Percentiles rank a stretch among this genome's conserved stretches.
phyloP scores from a whole-genome alignment of 2,329 filamentous ascomycete genomes.

The Taxawa tesnikishii region DNA sequence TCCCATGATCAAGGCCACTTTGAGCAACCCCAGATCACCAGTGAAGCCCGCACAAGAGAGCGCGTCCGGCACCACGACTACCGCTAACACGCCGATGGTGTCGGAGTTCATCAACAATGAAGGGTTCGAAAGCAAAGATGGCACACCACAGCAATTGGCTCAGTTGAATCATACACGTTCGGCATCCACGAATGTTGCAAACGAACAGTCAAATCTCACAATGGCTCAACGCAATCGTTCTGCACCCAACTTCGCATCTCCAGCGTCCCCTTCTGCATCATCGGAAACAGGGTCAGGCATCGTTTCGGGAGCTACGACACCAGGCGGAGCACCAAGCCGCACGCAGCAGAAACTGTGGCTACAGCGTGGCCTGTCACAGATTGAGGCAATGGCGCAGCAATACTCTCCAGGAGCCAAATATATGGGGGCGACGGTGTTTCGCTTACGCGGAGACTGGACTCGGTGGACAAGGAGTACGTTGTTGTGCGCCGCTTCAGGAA shows the following conservation, averaged over 20 bases:
- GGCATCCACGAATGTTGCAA: conserved; percentile 4
- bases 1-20: conserved; percentile 24
- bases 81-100: conserved; percentile 23
- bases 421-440: conserved; percentile 26
- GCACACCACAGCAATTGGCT: conserved; percentile 17
- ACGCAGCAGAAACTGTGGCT: conserved; percentile 68
- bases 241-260: conserved; percentile 7
- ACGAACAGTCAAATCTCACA: conserved; percentile 3
- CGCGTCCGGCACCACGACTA: no score
- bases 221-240: conserved; percentile 9
- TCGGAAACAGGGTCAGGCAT: conserved; percentile 15
- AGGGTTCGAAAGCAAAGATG: conserved; percentile 18
- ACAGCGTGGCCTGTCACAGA: conserved; percentile 58
- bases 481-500: conserved; percentile 62
- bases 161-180: conserved; percentile 8
- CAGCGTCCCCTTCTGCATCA: conserved; percentile 12
- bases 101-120: conserved; percentile 31
- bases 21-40: conserved; percentile 21
- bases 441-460: conserved; percentile 53
- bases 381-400: conserved; percentile 46
- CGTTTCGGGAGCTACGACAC: no score
- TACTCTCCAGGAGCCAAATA: conserved; percentile 26
- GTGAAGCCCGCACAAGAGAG: conserved; percentile 23
- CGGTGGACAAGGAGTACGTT: conserved; percentile 61
- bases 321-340: conserved; percentile 34